Conservation (phyloP, 139 green algal species). For the Ettlia oleoabundans region DNA sequence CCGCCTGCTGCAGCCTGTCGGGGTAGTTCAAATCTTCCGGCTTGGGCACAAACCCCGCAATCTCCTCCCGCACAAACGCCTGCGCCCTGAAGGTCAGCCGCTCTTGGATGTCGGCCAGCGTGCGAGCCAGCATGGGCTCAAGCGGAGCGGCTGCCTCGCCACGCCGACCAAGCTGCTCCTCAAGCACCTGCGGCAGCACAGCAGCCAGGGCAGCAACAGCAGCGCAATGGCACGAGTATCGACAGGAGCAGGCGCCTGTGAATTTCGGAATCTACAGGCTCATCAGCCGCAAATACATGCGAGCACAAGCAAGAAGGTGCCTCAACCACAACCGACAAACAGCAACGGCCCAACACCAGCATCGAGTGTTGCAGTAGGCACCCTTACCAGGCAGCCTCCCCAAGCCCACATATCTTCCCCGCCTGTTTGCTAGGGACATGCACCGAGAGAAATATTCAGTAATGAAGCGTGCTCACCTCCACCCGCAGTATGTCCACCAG, state of each 20-base stretch:
- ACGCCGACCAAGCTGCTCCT: slow-evolving; percentile 71
- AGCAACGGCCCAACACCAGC: too few relatives aligned
- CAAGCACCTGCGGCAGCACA: slow-evolving; percentile 67
- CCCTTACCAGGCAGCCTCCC: too few relatives aligned
- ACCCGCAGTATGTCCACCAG: slow-evolving; percentile 86
- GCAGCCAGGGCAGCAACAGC: background rate
- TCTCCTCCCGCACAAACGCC: slow-evolving; percentile 86
- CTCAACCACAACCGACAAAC: too few relatives aligned
- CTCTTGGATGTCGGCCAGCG: slow-evolving; percentile 91
- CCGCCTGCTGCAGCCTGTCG: slow-evolving; percentile 61
- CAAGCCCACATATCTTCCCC: too few relatives aligned
- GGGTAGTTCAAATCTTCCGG: slow-evolving; percentile 89
- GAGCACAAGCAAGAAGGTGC: too few relatives aligned
- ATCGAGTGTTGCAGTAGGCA: too few relatives aligned
- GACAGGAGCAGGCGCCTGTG: too few relatives aligned
- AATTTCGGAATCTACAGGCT: too few relatives aligned
- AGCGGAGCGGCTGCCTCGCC: slow-evolving; percentile 75
- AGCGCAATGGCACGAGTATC: background rate
- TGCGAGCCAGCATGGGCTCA: slow-evolving; percentile 75
- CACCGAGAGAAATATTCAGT: too few relatives aligned
- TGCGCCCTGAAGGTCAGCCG: slow-evolving; percentile 84
- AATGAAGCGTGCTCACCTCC: background rate
- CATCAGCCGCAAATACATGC: too few relatives aligned
- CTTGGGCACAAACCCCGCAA: slow-evolving; percentile 70
- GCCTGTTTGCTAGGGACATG: too few relatives aligned